Evolutionary conservation across 768 basidiomycete species (phyloP).

Genomic region (Russula ochroleuca): DNA sequence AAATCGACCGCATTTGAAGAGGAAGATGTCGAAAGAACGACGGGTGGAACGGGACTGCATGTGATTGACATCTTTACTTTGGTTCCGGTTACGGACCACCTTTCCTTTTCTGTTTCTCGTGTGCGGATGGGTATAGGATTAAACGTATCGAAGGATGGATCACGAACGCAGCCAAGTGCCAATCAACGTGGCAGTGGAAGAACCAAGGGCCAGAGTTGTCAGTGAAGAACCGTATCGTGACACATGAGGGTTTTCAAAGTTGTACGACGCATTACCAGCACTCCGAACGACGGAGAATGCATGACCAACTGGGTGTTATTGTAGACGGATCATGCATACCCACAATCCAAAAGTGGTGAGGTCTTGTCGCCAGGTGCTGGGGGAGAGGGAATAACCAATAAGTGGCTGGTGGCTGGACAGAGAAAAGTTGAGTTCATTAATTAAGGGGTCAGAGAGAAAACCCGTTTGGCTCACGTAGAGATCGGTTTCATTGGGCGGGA

Average conservation of each 20-base stretch:
- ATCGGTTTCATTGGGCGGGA: background rate
- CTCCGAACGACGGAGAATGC: background rate
- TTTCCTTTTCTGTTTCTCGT: no score
- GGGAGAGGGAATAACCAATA: no score
- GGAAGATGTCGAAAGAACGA: no score
- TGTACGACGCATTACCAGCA: background rate
- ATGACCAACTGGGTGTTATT: background rate
- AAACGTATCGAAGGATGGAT: background rate
- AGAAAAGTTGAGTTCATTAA: background rate
- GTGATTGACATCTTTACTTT: no score
- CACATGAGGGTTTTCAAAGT: background rate
- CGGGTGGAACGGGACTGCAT: no score
- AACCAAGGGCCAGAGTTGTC: background rate
- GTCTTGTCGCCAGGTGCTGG: no score
- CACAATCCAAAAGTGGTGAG: no score
- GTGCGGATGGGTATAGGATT: no score
- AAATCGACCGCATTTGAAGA: no score
- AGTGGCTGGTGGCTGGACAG: no score
- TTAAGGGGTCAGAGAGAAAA: no score
- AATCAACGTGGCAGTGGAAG: background rate
- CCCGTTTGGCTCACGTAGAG: background rate
- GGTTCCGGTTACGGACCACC: no score
- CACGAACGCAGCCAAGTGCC: background rate
- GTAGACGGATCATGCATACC: background rate
- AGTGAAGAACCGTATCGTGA: background rate